Evolutionary conservation across 75 land plant genomes (phyloP), one percentile per base, ranked within the genome.

Genomic region (Cryptomeria japonica): DNA sequence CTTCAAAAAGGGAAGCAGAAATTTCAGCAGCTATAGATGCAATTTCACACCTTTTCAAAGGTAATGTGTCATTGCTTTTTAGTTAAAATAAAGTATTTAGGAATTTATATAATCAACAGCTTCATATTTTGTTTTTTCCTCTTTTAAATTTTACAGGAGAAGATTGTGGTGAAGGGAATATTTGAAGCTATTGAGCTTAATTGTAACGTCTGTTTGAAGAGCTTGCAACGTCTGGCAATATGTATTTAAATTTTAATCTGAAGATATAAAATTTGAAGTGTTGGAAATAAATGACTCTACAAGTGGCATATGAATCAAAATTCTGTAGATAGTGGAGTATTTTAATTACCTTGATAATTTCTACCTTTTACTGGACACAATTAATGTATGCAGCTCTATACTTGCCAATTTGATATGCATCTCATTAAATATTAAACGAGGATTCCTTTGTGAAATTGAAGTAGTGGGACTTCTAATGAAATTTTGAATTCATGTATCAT

Each of bases 1-100:
- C 2, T 36, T 84, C 86, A 55, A 84, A 84, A 55, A 84, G 37
- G 12, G 61, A 84, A 34, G 64, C 86, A 84, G 41, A 55, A 84
- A 37, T 55, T 34, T 53, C 16, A 47, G 86, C 86, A 84, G 64
- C 86, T 31, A 53, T 84, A 53, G 3, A 53, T 55, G 86, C 68
- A 37, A 51, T 84, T 53, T 55, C 64, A 31, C 49, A 31, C 38
- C 37, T 84, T 55, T 84, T 84, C 39, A 53, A 49, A 46, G 32
- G 85, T 84, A 84, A 34, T 32, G 5, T 73, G 36, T 13, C 37
- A 32, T 32, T 73, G 8, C 76, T 73, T 73, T 73, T 31, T 31
- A 32, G 13, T 32, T 32, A 13, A 14, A 12, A 32, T 73, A 32
- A 6, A 32, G 2, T 73, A 34, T 73, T 32, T 31, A 12, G 36